A percentile compares a stretch with the other conserved stretches of the same genome.
Evolutionary conservation across 345 rosid species (phyloP).

Genomic region (Xanthoceras sorbifolium): DNA sequence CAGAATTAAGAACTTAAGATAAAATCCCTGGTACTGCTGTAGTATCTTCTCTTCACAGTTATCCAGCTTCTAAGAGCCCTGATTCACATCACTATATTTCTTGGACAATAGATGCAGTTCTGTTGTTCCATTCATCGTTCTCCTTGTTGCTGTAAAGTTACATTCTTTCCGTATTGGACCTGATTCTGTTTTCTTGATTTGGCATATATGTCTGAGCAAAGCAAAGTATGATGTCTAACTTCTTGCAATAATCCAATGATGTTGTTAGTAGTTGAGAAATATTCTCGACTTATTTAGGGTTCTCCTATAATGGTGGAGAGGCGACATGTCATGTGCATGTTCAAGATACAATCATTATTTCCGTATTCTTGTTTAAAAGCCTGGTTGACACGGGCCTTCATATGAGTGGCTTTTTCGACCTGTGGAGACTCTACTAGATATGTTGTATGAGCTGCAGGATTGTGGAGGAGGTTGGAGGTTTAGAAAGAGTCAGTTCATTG

Average conservation of each 20-base stretch:
- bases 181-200: not conserved
- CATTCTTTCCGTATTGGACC: not conserved
- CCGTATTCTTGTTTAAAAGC: not conserved
- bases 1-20: not conserved
- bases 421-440: not conserved
- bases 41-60: not conserved
- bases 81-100: not conserved
- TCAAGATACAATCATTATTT: not conserved
- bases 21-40: not conserved
- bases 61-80: not conserved
- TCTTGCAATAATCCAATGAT: not conserved
- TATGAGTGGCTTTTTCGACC: not conserved
- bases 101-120: not conserved
- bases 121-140: not conserved
- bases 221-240: not conserved
- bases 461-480: not conserved
- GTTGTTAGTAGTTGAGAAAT: not conserved
- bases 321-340: not conserved
- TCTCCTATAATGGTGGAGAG: not conserved
- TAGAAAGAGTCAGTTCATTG: not conserved
- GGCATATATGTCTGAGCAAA: not conserved
- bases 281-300: not conserved
- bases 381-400: not conserved
- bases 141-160: not conserved
- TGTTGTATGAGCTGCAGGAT: not conserved